Base-by-base conservation (phyloP, 148 eudicot genomes). In the Heliamphora exappendiculata region DNA sequence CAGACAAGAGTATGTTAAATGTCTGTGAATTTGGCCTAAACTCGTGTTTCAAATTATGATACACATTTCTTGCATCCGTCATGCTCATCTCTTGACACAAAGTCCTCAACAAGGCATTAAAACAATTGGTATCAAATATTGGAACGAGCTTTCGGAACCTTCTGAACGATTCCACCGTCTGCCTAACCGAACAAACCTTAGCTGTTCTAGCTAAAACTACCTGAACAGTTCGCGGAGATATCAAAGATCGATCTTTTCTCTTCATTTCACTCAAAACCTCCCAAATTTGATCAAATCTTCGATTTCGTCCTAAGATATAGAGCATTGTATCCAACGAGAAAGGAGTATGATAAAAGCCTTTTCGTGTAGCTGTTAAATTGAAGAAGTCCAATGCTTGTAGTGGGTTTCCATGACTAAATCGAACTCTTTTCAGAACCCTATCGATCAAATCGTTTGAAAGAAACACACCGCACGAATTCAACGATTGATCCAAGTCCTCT, bases 71-170 rank as follows among this genome's bases (percentile, higher is more conserved):
- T 34, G 93, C 98, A 84, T 94, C 97, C 11, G 54, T 45, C 98
- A 94, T 94, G 67, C 85, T 84, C 80, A 87, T 94, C 86, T 94
- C 98, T 72, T 91, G 97, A 65, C 90, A 94, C 80, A 91, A 80
- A 57, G 91, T 81, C 70, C 97, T 91, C 75, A 94, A 78, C 85
- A 91, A 74, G 4, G 89, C 87, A 81, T 94, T 94, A 42, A 82
- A 94, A 74, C 88, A 88, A 29, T 69, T 36, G 5, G 87, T 84
- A 73, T 84, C 91, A 42, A 87, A 89, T 53, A 62, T 88, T 0
- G 78, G 77, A 50, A 86, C 88, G 20, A 94, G 81, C 77, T 75
- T 90, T 72, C 55, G 78, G 74, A 94, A 94, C 81, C 28, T 84
- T 78, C 67, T 84, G 73, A 94, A 92, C 53, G 90, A 86, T 11